These are phyloP conservation scores for Yarrowia bubula DNA, from an alignment of 805 yeast species.

Conservation along the genomic window DNA sequence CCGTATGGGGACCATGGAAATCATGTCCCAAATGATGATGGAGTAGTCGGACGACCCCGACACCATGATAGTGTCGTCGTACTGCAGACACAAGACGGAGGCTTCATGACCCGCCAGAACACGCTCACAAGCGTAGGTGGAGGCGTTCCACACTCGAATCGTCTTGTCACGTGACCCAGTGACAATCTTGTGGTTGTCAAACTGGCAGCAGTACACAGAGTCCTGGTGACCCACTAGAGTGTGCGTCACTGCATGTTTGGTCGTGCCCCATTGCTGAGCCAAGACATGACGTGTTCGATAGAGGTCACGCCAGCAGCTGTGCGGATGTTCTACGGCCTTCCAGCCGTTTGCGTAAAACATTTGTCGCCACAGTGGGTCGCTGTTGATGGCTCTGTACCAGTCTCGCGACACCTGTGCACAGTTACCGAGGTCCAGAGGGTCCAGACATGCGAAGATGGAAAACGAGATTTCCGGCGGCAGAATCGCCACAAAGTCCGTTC, in stretches of 20 bases:
- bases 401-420: slow-evolving; percentile 32
- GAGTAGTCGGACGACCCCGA: slow-evolving; percentile 41
- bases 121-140: slow-evolving; percentile 31
- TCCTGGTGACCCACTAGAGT: slow-evolving; percentile 65
- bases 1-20: slow-evolving; percentile 32
- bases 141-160: slow-evolving; percentile 40
- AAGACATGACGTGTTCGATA: slow-evolving; percentile 33
- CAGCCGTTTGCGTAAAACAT: slow-evolving; percentile 30
- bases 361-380: slow-evolving; percentile 33
- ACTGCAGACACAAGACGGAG: slow-evolving; percentile 38
- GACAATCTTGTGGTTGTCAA: slow-evolving; percentile 64
- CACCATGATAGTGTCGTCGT: slow-evolving; percentile 35
- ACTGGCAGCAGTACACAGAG: slow-evolving; percentile 79
- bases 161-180: slow-evolving; percentile 63
- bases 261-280: slow-evolving; percentile 36
- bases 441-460: slow-evolving; percentile 31
- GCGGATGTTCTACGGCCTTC: slow-evolving; percentile 30
- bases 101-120: slow-evolving; percentile 31
- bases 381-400: slow-evolving; percentile 31
- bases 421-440: slow-evolving; percentile 26
- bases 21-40: slow-evolving; percentile 38
- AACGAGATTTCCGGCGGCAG: slow-evolving; percentile 31
- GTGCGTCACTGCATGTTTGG: slow-evolving; percentile 30
- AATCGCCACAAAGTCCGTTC: slow-evolving; percentile 28
- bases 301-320: slow-evolving; percentile 33